Evolutionary conservation across 441 rosid genomes (phyloP).

Genomic region (Brassica balearica): DNA sequence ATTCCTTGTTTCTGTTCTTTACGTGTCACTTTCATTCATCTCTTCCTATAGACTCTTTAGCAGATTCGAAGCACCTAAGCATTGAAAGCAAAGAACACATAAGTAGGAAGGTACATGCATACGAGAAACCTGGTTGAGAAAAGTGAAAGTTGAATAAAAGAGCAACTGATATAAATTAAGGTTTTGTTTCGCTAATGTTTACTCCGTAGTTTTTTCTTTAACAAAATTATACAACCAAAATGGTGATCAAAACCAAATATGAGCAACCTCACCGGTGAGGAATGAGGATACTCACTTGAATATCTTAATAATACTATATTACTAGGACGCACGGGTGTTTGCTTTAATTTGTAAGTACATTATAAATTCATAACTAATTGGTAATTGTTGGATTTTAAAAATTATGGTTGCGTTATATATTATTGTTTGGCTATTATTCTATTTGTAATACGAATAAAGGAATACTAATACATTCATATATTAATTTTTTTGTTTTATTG

Average conservation of each 20-base stretch:
- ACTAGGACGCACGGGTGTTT: too few relatives aligned
- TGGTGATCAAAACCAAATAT: neutral
- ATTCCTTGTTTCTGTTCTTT: constrained; percentile 50
- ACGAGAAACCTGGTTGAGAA: constrained; percentile 11
- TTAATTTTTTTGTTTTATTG: too few relatives aligned
- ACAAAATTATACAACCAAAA: neutral
- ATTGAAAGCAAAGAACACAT: constrained; percentile 8
- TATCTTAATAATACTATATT: too few relatives aligned
- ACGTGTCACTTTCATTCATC: constrained; percentile 58
- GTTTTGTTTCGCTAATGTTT: neutral
- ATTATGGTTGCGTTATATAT: too few relatives aligned
- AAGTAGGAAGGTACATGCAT: neutral
- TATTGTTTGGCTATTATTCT: too few relatives aligned
- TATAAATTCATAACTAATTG: too few relatives aligned
- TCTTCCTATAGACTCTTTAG: constrained; percentile 84
- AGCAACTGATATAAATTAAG: neutral
- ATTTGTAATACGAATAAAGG: too few relatives aligned
- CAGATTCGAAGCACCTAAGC: constrained; percentile 61
- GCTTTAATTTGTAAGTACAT: too few relatives aligned
- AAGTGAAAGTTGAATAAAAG: constrained; percentile 22
- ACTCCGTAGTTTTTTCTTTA: neutral
- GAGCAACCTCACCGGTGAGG: too few relatives aligned
- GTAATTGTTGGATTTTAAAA: too few relatives aligned
- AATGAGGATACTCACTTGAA: too few relatives aligned
- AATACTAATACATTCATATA: too few relatives aligned